Evolutionary conservation across 2,329 filamentous ascomycete genomes (phyloP), one percentile per base, ranked within the genome.

Genomic region (Metarhizium anisopliae): DNA sequence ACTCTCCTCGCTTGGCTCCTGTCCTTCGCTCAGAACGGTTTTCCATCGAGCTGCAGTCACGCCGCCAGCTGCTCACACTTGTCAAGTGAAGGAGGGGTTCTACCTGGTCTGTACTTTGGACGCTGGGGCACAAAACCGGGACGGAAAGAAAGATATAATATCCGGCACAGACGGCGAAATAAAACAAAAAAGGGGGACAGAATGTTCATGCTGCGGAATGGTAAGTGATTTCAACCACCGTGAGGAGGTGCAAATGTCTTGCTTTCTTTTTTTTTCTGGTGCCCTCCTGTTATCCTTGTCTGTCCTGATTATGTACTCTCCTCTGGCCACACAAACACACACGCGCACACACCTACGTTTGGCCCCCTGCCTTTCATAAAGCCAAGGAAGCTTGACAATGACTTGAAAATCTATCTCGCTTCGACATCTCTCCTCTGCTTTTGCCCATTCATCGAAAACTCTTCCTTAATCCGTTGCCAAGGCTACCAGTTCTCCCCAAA

Each of bases 171-270:
- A 16, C 25, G 45, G 14, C 45, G 20, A 49, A 16, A 11, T 30
- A 30, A 47, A 47, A 10, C 6, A 20, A 49, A 30, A 25, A 25
- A 25, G 25, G 25, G 25, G 14, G 45, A 29, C 56, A 59, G 53
- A 53, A 76, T 76, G 74, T 76, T 76, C 63, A 68, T 75, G 57
- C 69, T 74, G 59, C 68, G 70, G 58, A 75, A 74, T 66, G 72
- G 73, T 74, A 67, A 66, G 77, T 71, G 29, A 25, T 25, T 47
- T 40, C 36, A 11, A 35, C 10, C 10, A 11, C 5, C 32, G 3
- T 35, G 32, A 35, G 32, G 32, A 11, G 10, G 32, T 7, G 6
- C 42, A 16, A 11, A 30, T 30, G 43, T 14, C 49, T 14, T 29
- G 25, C 25, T 10, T 47, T 43, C 50, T 45, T 30, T 54, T 52